Percentiles rank a stretch among this genome's conserved stretches.
These are phyloP conservation scores for Volvox carteri DNA, from an alignment of 163 green algal species.

Conservation along the genomic window DNA sequence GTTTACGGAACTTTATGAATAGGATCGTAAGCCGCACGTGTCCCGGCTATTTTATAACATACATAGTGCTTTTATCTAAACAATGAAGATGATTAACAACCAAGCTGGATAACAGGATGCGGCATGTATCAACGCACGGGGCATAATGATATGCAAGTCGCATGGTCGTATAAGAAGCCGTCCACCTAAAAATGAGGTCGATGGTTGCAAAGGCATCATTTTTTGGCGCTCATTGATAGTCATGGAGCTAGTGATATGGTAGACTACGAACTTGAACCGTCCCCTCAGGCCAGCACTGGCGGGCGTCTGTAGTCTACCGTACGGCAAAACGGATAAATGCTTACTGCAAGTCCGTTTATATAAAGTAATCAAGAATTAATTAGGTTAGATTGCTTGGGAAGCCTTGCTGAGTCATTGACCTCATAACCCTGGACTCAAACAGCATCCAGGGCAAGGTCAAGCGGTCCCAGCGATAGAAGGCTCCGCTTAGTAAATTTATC, in stretches of 20 bases:
- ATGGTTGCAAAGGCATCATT: background rate
- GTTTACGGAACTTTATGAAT: background rate
- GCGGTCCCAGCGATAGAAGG: background rate
- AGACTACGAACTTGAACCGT: background rate
- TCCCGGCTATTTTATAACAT: too few relatives aligned
- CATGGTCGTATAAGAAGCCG: background rate
- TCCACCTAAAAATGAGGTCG: background rate
- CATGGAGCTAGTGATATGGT: background rate
- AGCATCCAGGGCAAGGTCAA: background rate
- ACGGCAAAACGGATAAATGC: background rate
- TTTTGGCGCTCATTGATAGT: background rate
- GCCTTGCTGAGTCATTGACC: background rate
- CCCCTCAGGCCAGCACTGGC: background rate
- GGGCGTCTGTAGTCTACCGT: slow-evolving; percentile 10
- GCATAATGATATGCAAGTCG: background rate
- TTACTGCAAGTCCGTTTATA: background rate
- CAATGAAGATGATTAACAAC: too few relatives aligned
- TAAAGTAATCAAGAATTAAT: background rate
- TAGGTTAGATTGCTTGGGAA: background rate
- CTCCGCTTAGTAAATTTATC: background rate
- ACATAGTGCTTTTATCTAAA: too few relatives aligned
- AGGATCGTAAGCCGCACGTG: too few relatives aligned
- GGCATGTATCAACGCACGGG: background rate
- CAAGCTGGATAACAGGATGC: too few relatives aligned
- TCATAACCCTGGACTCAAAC: background rate